These are phyloP conservation scores for Liriodendron chinense DNA, from an alignment of 164 flowering plant genomes.

Conservation along the genomic window DNA sequence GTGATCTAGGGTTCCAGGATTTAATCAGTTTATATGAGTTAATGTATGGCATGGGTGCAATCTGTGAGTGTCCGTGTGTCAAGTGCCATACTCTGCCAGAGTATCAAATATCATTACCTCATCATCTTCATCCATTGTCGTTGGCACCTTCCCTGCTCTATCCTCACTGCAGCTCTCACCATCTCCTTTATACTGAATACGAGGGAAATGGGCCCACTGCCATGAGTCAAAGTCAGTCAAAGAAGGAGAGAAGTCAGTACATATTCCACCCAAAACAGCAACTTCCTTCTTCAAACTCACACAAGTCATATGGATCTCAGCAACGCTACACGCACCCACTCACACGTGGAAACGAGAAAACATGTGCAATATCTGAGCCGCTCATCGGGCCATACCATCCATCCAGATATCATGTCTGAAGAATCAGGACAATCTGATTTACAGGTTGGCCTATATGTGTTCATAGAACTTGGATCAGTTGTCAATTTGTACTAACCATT, in stretches of 20 bases:
- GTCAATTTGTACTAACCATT: neutral
- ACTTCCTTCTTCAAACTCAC: neutral
- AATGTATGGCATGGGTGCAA: neutral
- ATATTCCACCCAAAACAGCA: constrained; percentile 9
- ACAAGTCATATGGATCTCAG: neutral
- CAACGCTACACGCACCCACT: neutral
- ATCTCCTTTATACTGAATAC: constrained; percentile 39
- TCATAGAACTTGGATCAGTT: neutral
- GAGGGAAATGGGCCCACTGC: constrained; percentile 88
- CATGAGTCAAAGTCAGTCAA: constrained; percentile 22
- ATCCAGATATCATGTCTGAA: neutral
- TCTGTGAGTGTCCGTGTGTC: neutral
- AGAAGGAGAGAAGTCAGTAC: constrained; percentile 10
- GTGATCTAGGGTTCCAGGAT: neutral
- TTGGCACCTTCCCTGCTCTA: constrained; percentile 10
- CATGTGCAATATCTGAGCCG: neutral
- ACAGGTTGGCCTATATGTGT: neutral
- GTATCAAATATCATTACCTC: constrained; percentile 22
- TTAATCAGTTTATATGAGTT: neutral
- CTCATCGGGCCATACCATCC: neutral
- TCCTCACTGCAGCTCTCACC: constrained; percentile 41
- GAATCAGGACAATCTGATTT: neutral
- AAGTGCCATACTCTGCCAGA: neutral
- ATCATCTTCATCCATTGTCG: constrained; percentile 23
- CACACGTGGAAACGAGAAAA: neutral